These are phyloP conservation scores for Jaenimonas drosophilae DNA, from an alignment of 208 protist species.

Conservation along the genomic window DNA sequence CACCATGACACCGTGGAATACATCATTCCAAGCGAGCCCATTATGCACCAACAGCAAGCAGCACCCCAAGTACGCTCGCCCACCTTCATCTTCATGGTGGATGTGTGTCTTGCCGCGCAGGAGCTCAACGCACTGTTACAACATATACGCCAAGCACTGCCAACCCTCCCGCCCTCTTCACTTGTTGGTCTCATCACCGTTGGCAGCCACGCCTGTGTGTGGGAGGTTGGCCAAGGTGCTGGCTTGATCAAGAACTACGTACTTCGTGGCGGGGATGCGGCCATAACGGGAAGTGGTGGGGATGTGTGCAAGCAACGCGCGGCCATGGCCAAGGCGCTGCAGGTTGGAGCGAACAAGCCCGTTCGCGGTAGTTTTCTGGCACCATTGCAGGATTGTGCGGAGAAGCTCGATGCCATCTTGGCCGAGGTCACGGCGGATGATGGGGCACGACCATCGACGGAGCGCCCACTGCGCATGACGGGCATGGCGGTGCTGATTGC, in stretches of 20 bases:
- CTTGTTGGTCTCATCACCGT: constrained; percentile 97
- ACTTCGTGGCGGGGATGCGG: constrained; percentile 45
- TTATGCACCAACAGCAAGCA: too few relatives aligned
- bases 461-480: constrained; percentile 55
- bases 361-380: constrained; percentile 90
- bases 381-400: constrained; percentile 89
- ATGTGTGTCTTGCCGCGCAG: constrained; percentile 89
- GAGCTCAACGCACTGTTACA: constrained; percentile 91
- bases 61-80: too few relatives aligned
- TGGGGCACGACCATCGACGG: constrained; percentile 28
- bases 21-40: constrained; percentile 45
- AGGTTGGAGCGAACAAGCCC: constrained; percentile 39
- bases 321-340: constrained; percentile 45
- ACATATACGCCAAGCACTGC: constrained; percentile 88
- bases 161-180: constrained; percentile 89
- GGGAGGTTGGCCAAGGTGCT: constrained; percentile 47
- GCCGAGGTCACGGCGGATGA: constrained; percentile 46
- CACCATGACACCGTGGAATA: constrained; percentile 81
- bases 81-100: constrained; percentile 93
- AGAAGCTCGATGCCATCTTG: constrained; percentile 33
- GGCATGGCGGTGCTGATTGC: constrained; percentile 62
- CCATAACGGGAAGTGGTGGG: too few relatives aligned
- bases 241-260: constrained; percentile 66
- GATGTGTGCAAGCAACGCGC: too few relatives aligned
- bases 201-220: constrained; percentile 86